Evolutionary conservation across 2,329 filamentous ascomycete species (phyloP).

Genomic region (Ophiostoma angusticollis): DNA sequence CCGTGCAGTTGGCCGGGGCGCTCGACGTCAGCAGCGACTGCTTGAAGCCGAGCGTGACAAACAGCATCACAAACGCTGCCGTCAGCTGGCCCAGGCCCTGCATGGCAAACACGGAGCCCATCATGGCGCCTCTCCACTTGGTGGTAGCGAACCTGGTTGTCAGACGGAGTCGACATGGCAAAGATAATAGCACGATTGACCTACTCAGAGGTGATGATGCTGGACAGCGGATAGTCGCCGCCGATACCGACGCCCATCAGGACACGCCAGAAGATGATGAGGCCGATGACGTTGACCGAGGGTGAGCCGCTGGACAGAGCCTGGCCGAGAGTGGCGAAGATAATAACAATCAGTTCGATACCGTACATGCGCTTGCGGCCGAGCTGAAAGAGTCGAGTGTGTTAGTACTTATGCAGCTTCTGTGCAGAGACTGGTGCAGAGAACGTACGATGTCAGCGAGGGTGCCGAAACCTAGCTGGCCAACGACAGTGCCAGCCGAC

Average conservation of each 20-base stretch:
- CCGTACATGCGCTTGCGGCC: slow-evolving; percentile 51
- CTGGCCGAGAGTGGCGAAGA: slow-evolving; percentile 64
- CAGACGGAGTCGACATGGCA: background rate
- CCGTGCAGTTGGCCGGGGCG: slow-evolving; percentile 43
- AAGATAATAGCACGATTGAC: background rate
- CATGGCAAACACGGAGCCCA: slow-evolving; percentile 78
- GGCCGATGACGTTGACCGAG: slow-evolving; percentile 48
- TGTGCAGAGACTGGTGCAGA: too few relatives aligned
- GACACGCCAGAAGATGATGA: slow-evolving; percentile 71
- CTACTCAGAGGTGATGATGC: slow-evolving; percentile 67
- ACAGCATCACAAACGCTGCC: slow-evolving; percentile 63
- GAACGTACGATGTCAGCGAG: slow-evolving; percentile 47
- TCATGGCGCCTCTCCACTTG: slow-evolving; percentile 77
- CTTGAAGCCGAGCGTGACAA: slow-evolving; percentile 61
- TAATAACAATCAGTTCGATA: slow-evolving; percentile 67
- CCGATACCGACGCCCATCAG: slow-evolving; percentile 62
- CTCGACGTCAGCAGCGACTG: slow-evolving; percentile 41
- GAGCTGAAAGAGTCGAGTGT: slow-evolving; percentile 7
- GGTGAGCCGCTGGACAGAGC: slow-evolving; percentile 51
- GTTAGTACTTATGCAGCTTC: too few relatives aligned
- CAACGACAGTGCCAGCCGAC: slow-evolving; percentile 70
- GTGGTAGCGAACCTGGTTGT: slow-evolving; percentile 54
- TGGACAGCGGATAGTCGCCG: slow-evolving; percentile 70
- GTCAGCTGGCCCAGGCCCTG: slow-evolving; percentile 71
- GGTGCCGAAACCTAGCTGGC: slow-evolving; percentile 68